Percentiles rank a stretch among this genome's conserved stretches.
Evolutionary conservation across 306 rosid genomes (phyloP).

Genomic region (Cercis canadensis): DNA sequence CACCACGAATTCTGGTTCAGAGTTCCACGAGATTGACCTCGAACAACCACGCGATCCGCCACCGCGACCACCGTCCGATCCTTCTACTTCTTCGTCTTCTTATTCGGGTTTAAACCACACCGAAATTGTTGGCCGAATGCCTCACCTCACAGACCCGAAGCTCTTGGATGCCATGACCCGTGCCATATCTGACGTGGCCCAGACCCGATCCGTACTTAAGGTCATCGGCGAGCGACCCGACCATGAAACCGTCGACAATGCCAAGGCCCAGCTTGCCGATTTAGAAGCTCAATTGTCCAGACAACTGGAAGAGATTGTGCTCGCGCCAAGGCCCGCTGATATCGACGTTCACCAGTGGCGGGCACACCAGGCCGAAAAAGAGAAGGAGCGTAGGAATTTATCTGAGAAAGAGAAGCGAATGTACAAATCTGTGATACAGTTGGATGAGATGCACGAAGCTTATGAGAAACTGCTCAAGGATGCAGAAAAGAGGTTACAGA

Average conservation of each 20-base stretch:
- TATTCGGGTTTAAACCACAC: not conserved
- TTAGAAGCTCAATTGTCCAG: constrained; percentile 62
- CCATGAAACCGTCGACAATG: constrained; percentile 77
- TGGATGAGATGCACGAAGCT: constrained; percentile 80
- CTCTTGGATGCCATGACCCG: constrained; percentile 73
- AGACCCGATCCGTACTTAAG: constrained; percentile 74
- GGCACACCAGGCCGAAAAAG: constrained; percentile 53
- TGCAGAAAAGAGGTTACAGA: constrained; percentile 73
- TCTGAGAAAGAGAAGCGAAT: constrained; percentile 64
- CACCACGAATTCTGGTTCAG: constrained; percentile 17
- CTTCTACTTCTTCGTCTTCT: constrained; percentile 40
- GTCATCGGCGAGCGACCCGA: constrained; percentile 80
- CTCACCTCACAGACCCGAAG: constrained; percentile 66
- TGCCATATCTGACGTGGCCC: constrained; percentile 80
- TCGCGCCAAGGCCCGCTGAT: constrained; percentile 67
- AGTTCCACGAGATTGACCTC: constrained; percentile 41
- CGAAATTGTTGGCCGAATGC: constrained; percentile 59
- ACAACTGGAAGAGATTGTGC: constrained; percentile 69
- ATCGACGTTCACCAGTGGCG: constrained; percentile 64
- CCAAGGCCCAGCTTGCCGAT: constrained; percentile 57
- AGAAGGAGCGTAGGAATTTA: constrained; percentile 49
- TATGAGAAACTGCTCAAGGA: constrained; percentile 79
- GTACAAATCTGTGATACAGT: constrained; percentile 60
- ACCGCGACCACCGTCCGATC: constrained; percentile 19
- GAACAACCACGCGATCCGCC: constrained; percentile 51